Evolutionary conservation across 495 filamentous ascomycete genomes (phyloP).

Genomic region (Podospora fimiseda): DNA sequence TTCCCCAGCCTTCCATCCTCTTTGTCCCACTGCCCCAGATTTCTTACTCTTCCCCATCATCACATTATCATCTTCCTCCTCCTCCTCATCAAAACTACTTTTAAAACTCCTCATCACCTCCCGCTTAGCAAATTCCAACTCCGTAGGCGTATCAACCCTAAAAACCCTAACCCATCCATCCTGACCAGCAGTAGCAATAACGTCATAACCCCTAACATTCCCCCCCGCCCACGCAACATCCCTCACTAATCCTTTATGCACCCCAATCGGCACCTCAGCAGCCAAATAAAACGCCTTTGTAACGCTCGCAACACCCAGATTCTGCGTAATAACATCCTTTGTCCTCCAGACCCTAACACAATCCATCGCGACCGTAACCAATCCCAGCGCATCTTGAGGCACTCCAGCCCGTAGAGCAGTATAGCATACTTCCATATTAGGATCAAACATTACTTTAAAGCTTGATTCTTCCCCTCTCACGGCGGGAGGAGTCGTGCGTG

Average conservation of each 20-base stretch:
- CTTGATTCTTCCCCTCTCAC: constrained; percentile 73
- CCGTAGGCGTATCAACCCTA: constrained; percentile 41
- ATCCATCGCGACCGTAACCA: constrained; percentile 82
- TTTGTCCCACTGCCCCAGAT: constrained; percentile 1
- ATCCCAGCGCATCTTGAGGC: constrained; percentile 60
- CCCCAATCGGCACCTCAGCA: constrained; percentile 54
- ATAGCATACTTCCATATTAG: constrained; percentile 71
- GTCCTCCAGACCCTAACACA: constrained; percentile 74
- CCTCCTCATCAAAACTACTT: not conserved
- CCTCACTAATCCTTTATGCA: constrained; percentile 70
- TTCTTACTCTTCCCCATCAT: constrained; percentile 18
- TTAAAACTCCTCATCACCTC: not conserved
- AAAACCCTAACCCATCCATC: constrained; percentile 86
- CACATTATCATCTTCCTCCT: constrained; percentile 11
- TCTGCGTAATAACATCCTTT: constrained; percentile 49
- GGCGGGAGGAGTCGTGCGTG: constrained; percentile 22
- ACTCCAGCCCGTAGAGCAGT: constrained; percentile 69
- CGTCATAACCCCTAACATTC: constrained; percentile 76
- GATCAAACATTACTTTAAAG: constrained; percentile 81
- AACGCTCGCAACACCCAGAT: constrained; percentile 42
- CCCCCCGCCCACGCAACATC: constrained; percentile 91
- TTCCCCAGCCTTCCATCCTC: constrained; percentile 28
- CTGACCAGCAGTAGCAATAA: constrained; percentile 86
- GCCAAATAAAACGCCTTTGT: constrained; percentile 69
- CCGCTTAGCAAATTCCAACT: not conserved